These are phyloP conservation scores for Zizania latifolia DNA, from an alignment of 176 grass and related monocot genomes.

Conservation along the genomic window DNA sequence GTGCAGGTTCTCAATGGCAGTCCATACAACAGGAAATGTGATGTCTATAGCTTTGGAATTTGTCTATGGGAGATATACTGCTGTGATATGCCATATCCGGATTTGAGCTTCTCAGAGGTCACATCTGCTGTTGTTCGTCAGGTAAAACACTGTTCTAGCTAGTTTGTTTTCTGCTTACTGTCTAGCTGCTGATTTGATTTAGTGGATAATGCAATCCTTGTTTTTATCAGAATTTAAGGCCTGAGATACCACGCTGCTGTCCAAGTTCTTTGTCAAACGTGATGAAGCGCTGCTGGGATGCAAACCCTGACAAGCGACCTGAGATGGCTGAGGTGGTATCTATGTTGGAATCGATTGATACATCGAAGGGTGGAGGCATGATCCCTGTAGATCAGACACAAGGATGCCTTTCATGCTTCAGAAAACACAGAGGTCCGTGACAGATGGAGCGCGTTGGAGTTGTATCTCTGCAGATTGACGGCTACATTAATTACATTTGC, in stretches of 20 bases:
- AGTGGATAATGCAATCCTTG: neutral
- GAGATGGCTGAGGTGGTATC: conserved; percentile 82
- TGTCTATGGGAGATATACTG: conserved; percentile 95
- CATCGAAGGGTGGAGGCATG: conserved; percentile 91
- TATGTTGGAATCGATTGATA: conserved; percentile 83
- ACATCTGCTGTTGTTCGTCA: conserved; percentile 93
- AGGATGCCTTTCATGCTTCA: conserved; percentile 72
- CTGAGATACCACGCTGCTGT: conserved; percentile 91
- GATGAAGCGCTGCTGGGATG: conserved; percentile 95
- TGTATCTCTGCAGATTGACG: conserved; percentile 17
- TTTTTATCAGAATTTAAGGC: conserved; percentile 70
- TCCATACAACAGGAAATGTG: conserved; percentile 94
- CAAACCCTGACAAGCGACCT: conserved; percentile 70
- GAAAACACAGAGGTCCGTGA: conserved; percentile 61
- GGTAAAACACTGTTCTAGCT: conserved; percentile 28
- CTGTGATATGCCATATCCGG: conserved; percentile 97
- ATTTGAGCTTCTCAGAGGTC: conserved; percentile 86
- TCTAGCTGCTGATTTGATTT: neutral
- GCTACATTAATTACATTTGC: conserved; percentile 17
- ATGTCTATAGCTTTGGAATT: conserved; percentile 95
- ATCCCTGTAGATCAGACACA: conserved; percentile 58
- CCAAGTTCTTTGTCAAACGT: conserved; percentile 71
- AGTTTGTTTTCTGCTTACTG: neutral
- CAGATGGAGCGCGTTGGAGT: neutral
- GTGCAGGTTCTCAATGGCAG: conserved; percentile 92